Percentiles rank a stretch among this genome's conserved stretches.
Conservation (phyloP, 2,329 filamentous ascomycete species). For the Penicillium sumatraense region DNA sequence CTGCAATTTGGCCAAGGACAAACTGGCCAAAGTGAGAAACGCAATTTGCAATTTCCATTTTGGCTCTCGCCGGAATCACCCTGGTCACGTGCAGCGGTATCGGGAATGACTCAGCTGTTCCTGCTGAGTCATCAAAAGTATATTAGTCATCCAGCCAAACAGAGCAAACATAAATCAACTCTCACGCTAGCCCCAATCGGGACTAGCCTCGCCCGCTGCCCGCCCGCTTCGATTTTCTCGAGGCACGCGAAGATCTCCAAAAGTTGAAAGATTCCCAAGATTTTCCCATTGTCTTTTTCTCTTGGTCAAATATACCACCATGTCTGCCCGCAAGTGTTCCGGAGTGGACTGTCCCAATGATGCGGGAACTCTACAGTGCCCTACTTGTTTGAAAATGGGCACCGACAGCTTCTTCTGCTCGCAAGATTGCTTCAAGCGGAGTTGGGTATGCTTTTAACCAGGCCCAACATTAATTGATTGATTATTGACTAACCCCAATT, state of each 20-base stretch:
- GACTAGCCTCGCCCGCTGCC: neutral
- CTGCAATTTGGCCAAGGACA: neutral
- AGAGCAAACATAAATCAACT: neutral
- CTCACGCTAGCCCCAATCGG: neutral
- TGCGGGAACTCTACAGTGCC: slow-evolving; percentile 85
- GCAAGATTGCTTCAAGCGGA: slow-evolving; percentile 98
- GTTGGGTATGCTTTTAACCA: slow-evolving; percentile 79
- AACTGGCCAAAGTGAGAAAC: neutral
- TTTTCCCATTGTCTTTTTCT: neutral
- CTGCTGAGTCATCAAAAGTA: neutral
- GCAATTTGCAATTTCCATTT: neutral
- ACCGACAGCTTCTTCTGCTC: slow-evolving; percentile 96
- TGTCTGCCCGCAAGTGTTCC: slow-evolving; percentile 61
- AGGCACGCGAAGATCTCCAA: no score
- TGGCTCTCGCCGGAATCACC: neutral
- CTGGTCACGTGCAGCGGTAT: slow-evolving; percentile 8
- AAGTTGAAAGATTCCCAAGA: neutral
- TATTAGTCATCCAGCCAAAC: neutral
- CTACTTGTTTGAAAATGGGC: slow-evolving; percentile 88
- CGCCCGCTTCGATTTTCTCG: neutral
- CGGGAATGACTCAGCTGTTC: no score
- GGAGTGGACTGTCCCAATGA: slow-evolving; percentile 86
- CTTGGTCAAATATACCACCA: slow-evolving; percentile 7
- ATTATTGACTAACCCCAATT: slow-evolving; percentile 1
- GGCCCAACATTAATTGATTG: neutral